phyloP scores from a whole-genome alignment of 495 filamentous ascomycete species.

The Bombardia bombarda region DNA sequence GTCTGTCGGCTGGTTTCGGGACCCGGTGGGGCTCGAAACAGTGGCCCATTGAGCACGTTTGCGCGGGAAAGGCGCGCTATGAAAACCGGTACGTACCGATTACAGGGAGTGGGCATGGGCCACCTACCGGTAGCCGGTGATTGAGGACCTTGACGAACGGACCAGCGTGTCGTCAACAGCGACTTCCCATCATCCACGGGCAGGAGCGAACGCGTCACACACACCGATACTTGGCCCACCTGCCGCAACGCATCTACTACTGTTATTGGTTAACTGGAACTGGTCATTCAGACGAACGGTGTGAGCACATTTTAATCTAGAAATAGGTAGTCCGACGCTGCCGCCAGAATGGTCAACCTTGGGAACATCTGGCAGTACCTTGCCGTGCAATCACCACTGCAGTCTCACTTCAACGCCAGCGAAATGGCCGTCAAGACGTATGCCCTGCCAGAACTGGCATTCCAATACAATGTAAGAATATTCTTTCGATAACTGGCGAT shows the following conservation, averaged over 20 bases:
- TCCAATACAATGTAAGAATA: slow-evolving; percentile 36
- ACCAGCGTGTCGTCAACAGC: too few species aligned
- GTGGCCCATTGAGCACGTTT: slow-evolving; percentile 23
- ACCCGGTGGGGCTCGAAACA: background rate
- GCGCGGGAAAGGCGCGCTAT: slow-evolving; percentile 14
- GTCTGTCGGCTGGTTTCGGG: too few species aligned
- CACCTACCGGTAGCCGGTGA: too few species aligned
- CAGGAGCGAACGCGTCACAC: too few species aligned
- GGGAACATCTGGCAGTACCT: slow-evolving; percentile 20
- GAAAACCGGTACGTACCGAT: slow-evolving; percentile 4
- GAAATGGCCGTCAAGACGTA: slow-evolving; percentile 25
- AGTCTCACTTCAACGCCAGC: slow-evolving; percentile 14
- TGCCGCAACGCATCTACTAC: too few species aligned
- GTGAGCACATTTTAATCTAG: too few species aligned
- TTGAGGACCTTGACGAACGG: background rate
- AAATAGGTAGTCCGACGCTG: too few species aligned
- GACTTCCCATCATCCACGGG: too few species aligned
- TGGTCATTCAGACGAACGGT: too few species aligned
- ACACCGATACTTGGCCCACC: too few species aligned
- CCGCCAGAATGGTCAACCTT: slow-evolving; percentile 28
- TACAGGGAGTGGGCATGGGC: background rate
- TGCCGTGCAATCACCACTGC: slow-evolving; percentile 16
- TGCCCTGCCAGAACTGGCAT: slow-evolving; percentile 34
- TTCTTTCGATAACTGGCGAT: too few species aligned
- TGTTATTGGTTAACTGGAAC: too few species aligned